A percentile compares a stretch with the other conserved stretches of the same genome.
phyloP scores from a whole-genome alignment of 176 grass and related monocot genomes.

The Ananas comosus region DNA sequence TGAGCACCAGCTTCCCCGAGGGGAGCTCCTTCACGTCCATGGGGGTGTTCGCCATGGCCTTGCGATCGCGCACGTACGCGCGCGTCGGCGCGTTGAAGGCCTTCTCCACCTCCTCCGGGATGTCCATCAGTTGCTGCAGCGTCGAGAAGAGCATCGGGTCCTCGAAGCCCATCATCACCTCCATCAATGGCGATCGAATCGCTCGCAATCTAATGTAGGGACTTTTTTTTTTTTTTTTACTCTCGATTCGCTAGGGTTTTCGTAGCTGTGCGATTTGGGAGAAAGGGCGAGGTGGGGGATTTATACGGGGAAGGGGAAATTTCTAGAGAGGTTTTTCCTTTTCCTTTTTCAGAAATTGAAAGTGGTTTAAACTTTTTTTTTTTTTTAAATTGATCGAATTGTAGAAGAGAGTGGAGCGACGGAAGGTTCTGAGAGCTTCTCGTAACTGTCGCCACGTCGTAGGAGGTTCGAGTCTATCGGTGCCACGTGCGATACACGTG shows the following conservation, averaged over 20 bases:
- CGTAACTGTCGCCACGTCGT: too few species aligned
- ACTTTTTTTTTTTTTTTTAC: neutral
- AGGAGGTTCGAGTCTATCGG: too few species aligned
- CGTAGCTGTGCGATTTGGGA: neutral
- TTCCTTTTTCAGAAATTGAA: too few species aligned
- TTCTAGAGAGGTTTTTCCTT: neutral
- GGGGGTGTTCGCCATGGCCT: constrained; percentile 61
- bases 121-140: constrained; percentile 40
- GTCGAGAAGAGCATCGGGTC: constrained; percentile 22
- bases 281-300: neutral
- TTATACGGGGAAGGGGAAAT: constrained; percentile 16
- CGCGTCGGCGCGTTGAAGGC: constrained; percentile 40
- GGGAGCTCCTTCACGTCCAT: constrained; percentile 63
- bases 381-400: neutral
- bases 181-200: constrained; percentile 15
- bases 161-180: constrained; percentile 19
- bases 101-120: constrained; percentile 50
- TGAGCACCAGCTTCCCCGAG: constrained; percentile 28
- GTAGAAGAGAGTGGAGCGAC: neutral
- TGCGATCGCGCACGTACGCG: constrained; percentile 49
- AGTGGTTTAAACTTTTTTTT: too few species aligned
- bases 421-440: constrained; percentile 38
- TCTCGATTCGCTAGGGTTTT: neutral
- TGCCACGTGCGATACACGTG: too few species aligned
- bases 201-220: neutral